Base-by-base conservation (phyloP, 345 rosid genomes). In the Populus deltoides region DNA sequence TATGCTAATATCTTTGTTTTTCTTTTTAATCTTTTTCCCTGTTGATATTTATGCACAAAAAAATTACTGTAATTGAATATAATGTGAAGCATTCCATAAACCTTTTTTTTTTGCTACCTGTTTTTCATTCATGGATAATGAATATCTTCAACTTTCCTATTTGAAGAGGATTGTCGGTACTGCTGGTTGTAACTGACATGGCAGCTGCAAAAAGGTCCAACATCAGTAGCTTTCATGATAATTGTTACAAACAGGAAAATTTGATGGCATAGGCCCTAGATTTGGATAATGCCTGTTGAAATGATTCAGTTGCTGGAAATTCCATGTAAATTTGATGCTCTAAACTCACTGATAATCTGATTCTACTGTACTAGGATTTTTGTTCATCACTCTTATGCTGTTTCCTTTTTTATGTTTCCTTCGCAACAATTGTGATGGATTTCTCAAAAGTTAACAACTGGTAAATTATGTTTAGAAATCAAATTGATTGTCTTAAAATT, bases 1-100 rank as follows among this genome's bases (percentile, higher is more conserved):
- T 93, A 91, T 76, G 81, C 77, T 73, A 39, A 39, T 59, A 39
- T 57, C 17, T 61, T 18, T 75, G 16, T 8, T 36, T 36, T 80
- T 70, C 22, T 41, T 18, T n/a, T 59, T 27, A 39, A 6, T 70
- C 45, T 27, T 63, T 73, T 33, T 65, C 3, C 57, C 22, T 0
- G 22, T 49, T 51, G 17, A 51, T 66, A 33, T 49, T 25, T 67
- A 24, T 66, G 66, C 66, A 66, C 22, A 13, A 29, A 24, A 62
- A 49, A 75, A 1, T 16, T 47, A 2, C 8, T 9, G 51, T 25
- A 11, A 29, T 63, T 2, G 9, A 29, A 8, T 36, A 27, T 57
- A 49, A 13, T 49, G 13, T 38, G 11, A 69, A 66, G 51, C 43
- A 10, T 36, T 39, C 39, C 43, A 36, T 69, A 17, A 53, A 10